A percentile compares a stretch with the other conserved stretches of the same genome.
These are phyloP conservation scores for Picea sitchensis DNA, from an alignment of 75 land plant genomes.

Conservation along the genomic window DNA sequence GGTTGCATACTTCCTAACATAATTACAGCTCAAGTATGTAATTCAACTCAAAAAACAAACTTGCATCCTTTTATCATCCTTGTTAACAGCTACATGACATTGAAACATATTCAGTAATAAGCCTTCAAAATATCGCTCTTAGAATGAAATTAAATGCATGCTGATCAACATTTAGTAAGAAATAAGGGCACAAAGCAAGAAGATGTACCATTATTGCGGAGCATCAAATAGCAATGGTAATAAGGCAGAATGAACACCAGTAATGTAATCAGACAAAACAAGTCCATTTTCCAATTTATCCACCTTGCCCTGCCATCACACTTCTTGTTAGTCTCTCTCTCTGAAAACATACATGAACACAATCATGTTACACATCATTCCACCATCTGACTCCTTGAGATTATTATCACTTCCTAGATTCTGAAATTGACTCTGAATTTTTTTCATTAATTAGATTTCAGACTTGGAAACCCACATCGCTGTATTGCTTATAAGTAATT, in stretches of 20 bases:
- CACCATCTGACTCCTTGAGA: background rate
- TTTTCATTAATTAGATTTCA: background rate
- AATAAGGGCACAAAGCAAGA: background rate
- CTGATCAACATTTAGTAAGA: background rate
- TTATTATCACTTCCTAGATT: background rate
- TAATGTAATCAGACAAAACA: constrained; percentile 72
- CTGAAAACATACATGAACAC: background rate
- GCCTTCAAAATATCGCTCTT: background rate
- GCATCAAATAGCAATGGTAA: constrained; percentile 85
- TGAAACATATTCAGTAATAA: background rate
- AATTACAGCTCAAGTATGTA: too few relatives aligned
- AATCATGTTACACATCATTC: background rate
- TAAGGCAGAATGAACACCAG: constrained; percentile 85
- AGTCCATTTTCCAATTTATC: constrained; percentile 90
- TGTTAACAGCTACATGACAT: background rate
- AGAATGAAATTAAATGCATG: background rate
- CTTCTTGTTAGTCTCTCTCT: background rate
- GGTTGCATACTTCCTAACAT: too few relatives aligned
- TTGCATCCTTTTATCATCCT: background rate
- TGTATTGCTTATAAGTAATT: background rate
- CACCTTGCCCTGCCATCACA: constrained; percentile 59
- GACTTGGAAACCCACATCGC: background rate
- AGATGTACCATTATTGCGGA: constrained; percentile 62
- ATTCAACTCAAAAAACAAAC: background rate
- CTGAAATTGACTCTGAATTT: background rate